Evolutionary conservation across 768 basidiomycete species (phyloP), one percentile per base, ranked within the genome.

Genomic region (Dendrothele bispora): DNA sequence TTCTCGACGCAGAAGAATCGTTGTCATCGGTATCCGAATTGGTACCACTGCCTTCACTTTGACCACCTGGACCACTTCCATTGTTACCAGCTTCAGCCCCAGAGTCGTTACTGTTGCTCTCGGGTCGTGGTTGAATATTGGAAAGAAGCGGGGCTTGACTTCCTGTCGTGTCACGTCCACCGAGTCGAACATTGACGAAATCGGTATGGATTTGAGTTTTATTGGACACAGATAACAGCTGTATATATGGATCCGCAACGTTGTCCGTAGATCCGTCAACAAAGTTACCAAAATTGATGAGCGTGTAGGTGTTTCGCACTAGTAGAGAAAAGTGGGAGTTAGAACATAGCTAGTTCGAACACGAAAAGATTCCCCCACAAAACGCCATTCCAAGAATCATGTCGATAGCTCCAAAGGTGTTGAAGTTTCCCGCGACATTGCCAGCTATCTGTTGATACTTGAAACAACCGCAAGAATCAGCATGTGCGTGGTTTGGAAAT

Each of bases 281-380:
- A 44, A 62, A 62, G 43, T 62, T 53, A 17, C 61, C 61, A 37
- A 52, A 57, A 48, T 61, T 55, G 26, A 62, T 48, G 17, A 58
- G 46, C 2, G 48, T 56, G 49, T 62, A 62, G 20, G 49, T 43
- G 38, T 61, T 62, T 15, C 60, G 52, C 25, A 50, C 48, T 50
- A 17, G 15, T 11, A 43, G 24, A 10, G 3, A 11, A 12, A 42
- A 12, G 11, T 36, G 11, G 26, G 44, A 32, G 15, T 25, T 26
- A n/a, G 25, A 20, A 12, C 7, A 20, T n/a, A n/a, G n/a, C n/a
- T n/a, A n/a, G n/a, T n/a, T n/a, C n/a, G n/a, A n/a, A n/a, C n/a
- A n/a, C n/a, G n/a, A n/a, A n/a, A n/a, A 4, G 3, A 12, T 10
- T 28, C 18, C 34, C 50, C 21, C 26, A 55, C 54, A 39, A 36